Evolutionary conservation across 116 monocot genomes (phyloP), one percentile per base, ranked within the genome.

Genomic region (Posidonia oceanica): DNA sequence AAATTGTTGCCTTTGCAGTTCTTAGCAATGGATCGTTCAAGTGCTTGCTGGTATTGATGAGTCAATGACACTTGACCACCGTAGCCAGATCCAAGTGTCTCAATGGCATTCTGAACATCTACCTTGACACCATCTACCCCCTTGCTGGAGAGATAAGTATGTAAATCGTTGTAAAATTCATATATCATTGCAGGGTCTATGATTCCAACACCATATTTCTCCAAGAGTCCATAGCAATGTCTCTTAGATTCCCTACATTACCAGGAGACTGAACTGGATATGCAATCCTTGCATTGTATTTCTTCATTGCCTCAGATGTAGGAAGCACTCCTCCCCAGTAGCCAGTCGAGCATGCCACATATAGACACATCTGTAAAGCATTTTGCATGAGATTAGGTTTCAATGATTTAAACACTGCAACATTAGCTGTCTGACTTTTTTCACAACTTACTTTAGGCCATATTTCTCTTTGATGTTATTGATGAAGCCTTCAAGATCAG

Each of bases 101-200:
- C 78, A 52, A 72, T 63, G 20, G 66, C 54, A 62, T 66, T 77
- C 60, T 77, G 77, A 0, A 73, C 72, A 75, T 83, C 72, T 52
- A 82, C 82, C 57, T 82, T 82, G 41, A 74, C 82, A 20, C 81
- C 81, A 77, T 81, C 81, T n/a, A 76, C 70, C 21, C 73, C 76
- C 3, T 21, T 14, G 16, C 22, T 67, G n/a, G 70, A 60, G 36
- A 81, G 77, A 36, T 81, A 81, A 15, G 66, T 59, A 54, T 78
- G 78, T 8, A 71, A 63, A 58, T 75, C 78, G 64, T 61, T 78
- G 59, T 72, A 82, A 61, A 82, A 78, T 3, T 82, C 71, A 61
- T 60, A 59, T 59, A 81, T 71, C 48, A 66, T 81, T 36, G 52
- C 14, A 15, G 78, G 77, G 68, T 78, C 78, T 22, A 82, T 59